phyloP scores from a whole-genome alignment of 768 basidiomycete genomes.

The Serendipita indica region DNA sequence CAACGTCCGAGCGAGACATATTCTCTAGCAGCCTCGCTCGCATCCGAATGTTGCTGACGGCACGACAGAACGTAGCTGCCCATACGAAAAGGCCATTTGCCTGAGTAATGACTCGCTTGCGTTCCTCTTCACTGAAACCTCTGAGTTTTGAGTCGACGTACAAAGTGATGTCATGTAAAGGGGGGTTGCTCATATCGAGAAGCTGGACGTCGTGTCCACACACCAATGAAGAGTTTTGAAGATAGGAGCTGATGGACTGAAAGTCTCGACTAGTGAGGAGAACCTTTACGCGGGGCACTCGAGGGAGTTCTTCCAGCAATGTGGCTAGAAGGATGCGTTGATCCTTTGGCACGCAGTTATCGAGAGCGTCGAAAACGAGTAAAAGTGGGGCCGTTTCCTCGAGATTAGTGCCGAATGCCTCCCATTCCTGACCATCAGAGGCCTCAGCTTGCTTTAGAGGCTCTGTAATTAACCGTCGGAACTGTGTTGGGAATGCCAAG shows the following conservation, averaged over 20 bases:
- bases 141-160: constrained; percentile 2
- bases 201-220: neutral
- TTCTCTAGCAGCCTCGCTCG: neutral
- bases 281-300: neutral
- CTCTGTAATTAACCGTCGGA: neutral
- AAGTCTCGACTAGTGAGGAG: neutral
- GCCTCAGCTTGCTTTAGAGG: no score
- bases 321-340: neutral
- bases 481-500: neutral
- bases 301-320: neutral
- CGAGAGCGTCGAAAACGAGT: neutral
- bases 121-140: neutral
- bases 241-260: neutral
- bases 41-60: neutral
- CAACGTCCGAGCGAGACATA: neutral
- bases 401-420: no score
- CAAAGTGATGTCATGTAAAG: neutral
- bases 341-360: neutral
- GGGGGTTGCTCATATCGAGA: neutral
- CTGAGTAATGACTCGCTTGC: neutral
- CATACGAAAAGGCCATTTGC: neutral
- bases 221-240: neutral
- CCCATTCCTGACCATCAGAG: no score
- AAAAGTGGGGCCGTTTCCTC: neutral
- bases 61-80: neutral